Evolutionary conservation across 2,329 filamentous ascomycete species (phyloP), one percentile per base, ranked within the genome.

Genomic region (Leptographium wingfieldii): DNA sequence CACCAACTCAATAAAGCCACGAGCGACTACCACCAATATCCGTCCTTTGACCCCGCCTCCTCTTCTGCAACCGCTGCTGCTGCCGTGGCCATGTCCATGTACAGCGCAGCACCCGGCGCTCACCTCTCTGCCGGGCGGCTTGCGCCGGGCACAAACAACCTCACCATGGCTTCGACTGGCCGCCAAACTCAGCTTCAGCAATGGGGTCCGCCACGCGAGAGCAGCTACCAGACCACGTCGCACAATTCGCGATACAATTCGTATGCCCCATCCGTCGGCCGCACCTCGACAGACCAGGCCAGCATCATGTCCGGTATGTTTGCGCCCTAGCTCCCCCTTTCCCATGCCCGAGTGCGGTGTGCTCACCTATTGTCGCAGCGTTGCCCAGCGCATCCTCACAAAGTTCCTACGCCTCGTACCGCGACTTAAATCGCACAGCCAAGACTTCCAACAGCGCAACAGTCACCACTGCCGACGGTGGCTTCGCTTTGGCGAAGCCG

Each of bases 21-120:
- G 56, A 76, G 77, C 66, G 92, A 96, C 72, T 96, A 85, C 69
- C 90, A 96, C 74, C 92, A 96, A 69, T 96, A 96, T 71, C 90
- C 91, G 51, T 81, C 81, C 58, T 84, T 88, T 70, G 85, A 87
- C 65, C 76, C 82, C 35, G 73, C 79, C 56, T 70, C 75, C 48
- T 25, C 54, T 9, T 57, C 63, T 0, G 59, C 61, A 12, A 29
- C 48, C 22, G 55, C 59, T 22, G 57, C 62, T 76, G 59, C 73
- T 76, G 22, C 22, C 22, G 46, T 64, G 14, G 56, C 58, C 49
- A 54, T 62, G 53, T 61, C 63, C 60, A 59, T 61, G 60, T 63
- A 62, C 51, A 60, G 59, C 51, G 59, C 57, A 51, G 73, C 75
- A 61, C 77, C 76, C 56, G 76, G 76, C 61, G 76, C 80, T 48